A percentile compares a stretch with the other conserved stretches of the same genome.
Evolutionary conservation across 148 eudicot genomes (phyloP).

Genomic region (Rhododendron griersonianum): DNA sequence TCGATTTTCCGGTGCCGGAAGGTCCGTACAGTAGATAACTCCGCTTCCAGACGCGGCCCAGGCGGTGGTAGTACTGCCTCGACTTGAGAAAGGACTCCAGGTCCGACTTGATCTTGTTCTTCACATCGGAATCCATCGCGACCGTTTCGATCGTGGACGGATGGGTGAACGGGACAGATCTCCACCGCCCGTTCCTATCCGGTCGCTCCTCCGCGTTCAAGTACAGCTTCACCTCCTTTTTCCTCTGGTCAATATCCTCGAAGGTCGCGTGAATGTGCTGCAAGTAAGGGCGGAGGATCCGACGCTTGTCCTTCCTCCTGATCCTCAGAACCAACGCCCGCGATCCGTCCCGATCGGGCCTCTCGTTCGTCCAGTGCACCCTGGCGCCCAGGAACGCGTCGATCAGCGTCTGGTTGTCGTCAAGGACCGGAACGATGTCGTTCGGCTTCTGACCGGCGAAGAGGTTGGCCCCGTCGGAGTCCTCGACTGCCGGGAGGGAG

Average conservation of each 20-base stretch:
- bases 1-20: constrained; percentile 69
- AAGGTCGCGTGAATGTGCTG: constrained; percentile 51
- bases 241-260: constrained; percentile 57
- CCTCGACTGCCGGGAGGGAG: constrained; percentile 44
- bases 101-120: constrained; percentile 53
- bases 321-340: constrained; percentile 40
- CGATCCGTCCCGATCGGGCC: constrained; percentile 3
- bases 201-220: constrained; percentile 28
- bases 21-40: constrained; percentile 60
- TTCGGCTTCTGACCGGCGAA: constrained; percentile 45
- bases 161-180: constrained; percentile 47
- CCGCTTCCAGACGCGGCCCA: constrained; percentile 67
- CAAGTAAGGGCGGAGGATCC: constrained; percentile 45
- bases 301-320: constrained; percentile 43
- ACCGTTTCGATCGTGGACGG: constrained; percentile 61
- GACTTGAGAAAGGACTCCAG: constrained; percentile 58
- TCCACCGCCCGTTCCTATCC: constrained; percentile 42
- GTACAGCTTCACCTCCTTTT: constrained; percentile 37
- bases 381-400: constrained; percentile 45
- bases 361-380: constrained; percentile 38
- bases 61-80: constrained; percentile 50
- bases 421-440: constrained; percentile 45
- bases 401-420: constrained; percentile 28
- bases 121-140: constrained; percentile 46
- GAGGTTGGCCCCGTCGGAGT: constrained; percentile 49